Base-by-base conservation (phyloP, 2,329 filamentous ascomycete genomes). In the Leptographium wingfieldii region DNA sequence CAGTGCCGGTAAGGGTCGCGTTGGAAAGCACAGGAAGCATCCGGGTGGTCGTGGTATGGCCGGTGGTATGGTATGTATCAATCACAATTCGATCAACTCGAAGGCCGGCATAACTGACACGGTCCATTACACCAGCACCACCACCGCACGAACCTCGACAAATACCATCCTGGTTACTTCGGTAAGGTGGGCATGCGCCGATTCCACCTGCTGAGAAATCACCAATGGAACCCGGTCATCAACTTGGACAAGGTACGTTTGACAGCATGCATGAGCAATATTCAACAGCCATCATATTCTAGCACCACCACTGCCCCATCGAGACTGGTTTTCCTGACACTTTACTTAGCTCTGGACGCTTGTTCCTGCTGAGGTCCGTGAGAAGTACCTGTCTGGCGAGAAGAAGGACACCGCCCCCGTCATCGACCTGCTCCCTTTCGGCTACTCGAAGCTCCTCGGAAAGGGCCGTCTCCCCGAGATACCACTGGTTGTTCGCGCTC, bases 121-220 rank as follows among this genome's bases (percentile, higher is more conserved):
- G 1, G 9, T 22, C 40, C 22, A 29, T 46, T n/a, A 9, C 5
- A 35, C 25, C 29, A 70, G 82, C 94, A 99, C 83, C 94, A 99
- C 82, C 90, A 95, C 86, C 80, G 90, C 69, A 95, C 90, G 73
- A 95, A 95, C 81, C 67, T 78, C 64, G 76, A 78, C 69, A 92
- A 94, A 79, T 95, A 92, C 86, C 90, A 95, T 75, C 91, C 92
- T 66, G 94, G 94, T 90, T 97, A 97, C 89, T 97, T 96, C 80
- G 90, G 90, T 80, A 96, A 96, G 82, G 89, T 92, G 70, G 88
- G 88, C 80, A 92, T 92, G 88, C 83, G 89, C 73, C 87, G 92
- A 81, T 96, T 96, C 89, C 92, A 97, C 85, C 92, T 94, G 80
- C 86, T 90, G 74, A 83, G 86, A 73, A 92, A 92, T 83, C 88